Evolutionary conservation across 2,329 filamentous ascomycete species (phyloP), one percentile per base, ranked within the genome.

Genomic region (Fusarium graminum): DNA sequence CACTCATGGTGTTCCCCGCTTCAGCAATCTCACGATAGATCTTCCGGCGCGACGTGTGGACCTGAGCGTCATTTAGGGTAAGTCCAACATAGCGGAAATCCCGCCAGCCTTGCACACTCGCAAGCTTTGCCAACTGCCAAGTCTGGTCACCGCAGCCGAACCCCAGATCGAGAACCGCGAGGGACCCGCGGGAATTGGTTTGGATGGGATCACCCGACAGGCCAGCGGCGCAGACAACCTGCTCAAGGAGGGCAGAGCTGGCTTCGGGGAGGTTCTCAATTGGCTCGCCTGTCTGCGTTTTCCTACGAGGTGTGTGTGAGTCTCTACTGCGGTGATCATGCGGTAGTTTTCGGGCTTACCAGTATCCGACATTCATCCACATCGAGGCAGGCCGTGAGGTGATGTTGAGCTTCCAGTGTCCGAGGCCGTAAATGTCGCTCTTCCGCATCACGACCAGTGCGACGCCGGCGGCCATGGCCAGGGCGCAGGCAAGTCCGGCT

Each of bases 361-460:
- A 88, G 60, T 85, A 88, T 1, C 86, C 86, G 76, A 88, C 82
- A 56, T 88, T 88, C 85, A 88, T 88, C 85, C 86, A 88, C 85
- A 87, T 85, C n/a, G 79, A 80, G 7, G 73, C 68, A 3, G 81
- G 76, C 2, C 82, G 81, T 2, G 83, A 71, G 17, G 78, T 74
- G 22, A 85, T 63, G 67, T 88, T 86, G 46, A 88, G 80, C 61
- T 84, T 81, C 63, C 84, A 86, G 77, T 88, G 86, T 17, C 84
- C 82, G 8, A 87, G 75, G 2, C 82, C 81, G 64, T 87, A 87
- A 13, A 75, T 60, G 47, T 77, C 75, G 43, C 69, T 72, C 45
- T 53, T 71, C 6, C 72, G 72, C 34, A 78, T 52, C 14, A 71
- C 47, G 1, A 59, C 43, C 2, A 73, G 45, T 4, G 67, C 63